Percentiles rank a stretch among this genome's conserved stretches.
phyloP scores from a whole-genome alignment of 805 yeast genomes.

The Priceomyces castillae region DNA sequence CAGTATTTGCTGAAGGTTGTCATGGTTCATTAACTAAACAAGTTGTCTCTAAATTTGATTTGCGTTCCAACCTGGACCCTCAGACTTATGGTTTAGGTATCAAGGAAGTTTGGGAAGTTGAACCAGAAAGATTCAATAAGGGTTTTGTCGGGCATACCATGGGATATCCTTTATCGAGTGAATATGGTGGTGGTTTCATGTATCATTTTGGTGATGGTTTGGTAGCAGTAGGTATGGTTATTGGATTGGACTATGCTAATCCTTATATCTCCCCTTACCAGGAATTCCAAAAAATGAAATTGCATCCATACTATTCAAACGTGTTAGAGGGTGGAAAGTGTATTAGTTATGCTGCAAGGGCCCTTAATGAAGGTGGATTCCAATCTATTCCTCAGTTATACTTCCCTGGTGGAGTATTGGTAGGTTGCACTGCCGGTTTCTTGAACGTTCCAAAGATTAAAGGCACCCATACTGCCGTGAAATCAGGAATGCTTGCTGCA shows the following conservation, averaged over 20 bases:
- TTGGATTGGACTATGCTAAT: constrained; percentile 90
- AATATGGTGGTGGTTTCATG: constrained; percentile 96
- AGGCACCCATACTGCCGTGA: constrained; percentile 98
- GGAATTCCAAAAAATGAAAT: constrained; percentile 93
- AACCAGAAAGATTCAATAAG: constrained; percentile 70
- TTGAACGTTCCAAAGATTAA: constrained; percentile 96
- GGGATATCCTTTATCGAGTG: constrained; percentile 78
- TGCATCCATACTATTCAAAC: constrained; percentile 76
- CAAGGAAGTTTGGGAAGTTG: constrained; percentile 96
- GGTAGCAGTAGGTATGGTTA: constrained; percentile 90
- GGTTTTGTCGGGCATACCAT: constrained; percentile 85
- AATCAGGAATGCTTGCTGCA: constrained; percentile 93
- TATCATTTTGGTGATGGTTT: constrained; percentile 94
- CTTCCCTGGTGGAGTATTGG: constrained; percentile 95
- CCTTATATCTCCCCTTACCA: constrained; percentile 95
- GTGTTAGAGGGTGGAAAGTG: constrained; percentile 88
- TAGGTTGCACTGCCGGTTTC: constrained; percentile 96
- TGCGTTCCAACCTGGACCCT: constrained; percentile 61
- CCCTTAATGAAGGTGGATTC: constrained; percentile 94
- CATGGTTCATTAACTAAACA: constrained; percentile 90
- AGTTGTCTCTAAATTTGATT: constrained; percentile 62
- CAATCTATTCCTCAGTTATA: constrained; percentile 88
- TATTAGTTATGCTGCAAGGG: constrained; percentile 91
- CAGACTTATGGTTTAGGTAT: constrained; percentile 96
- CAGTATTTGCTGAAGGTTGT: constrained; percentile 96